Evolutionary conservation across 768 basidiomycete species (phyloP), one percentile per base, ranked within the genome.

Genomic region (Amanita subjunquillea): DNA sequence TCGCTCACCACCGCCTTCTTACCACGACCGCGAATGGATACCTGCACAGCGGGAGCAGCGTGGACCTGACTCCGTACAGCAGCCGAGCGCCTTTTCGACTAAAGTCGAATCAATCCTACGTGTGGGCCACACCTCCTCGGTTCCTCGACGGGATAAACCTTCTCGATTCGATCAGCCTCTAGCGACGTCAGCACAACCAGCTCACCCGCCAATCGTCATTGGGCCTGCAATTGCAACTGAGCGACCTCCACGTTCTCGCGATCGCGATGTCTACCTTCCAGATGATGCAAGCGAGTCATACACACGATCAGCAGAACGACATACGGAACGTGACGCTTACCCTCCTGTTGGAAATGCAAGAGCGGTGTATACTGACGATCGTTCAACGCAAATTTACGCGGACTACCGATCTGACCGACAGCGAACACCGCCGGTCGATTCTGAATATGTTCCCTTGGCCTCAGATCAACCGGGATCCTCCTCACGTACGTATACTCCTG

Each of bases 1-100:
- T 57, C 73, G 72, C 61, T 75, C 76, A 32, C 68, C 76, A 32
- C 68, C 74, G 27, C 68, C 68, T 46, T 60, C 66, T 37, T 64
- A 60, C 52, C 30, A 59, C 22, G 70, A 65, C 56, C 51, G 51
- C n/a, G 44, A 70, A 69, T 48, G 53, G 46, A 49, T 48, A 53
- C 59, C 56, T 22, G 29, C 36, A 27, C 56, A 54, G 6, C 62
- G 61, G 57, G 58, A 64, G n/a, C 60, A 54, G 27, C 48, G 38
- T 40, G 48, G 38, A 17, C 13, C 42, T 54, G 56, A 64, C 54
- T 57, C 43, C 55, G 45, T 38, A 57, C 51, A 54, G 59, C 57
- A 54, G 38, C 49, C 49, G 25, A 44, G 38, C 36, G 23, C 13
- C 20, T 15, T 32, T 15, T 17, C 53, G 46, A 22, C 36, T 27